Conservation (phyloP, 2,329 filamentous ascomycete genomes). For the Myrmaecium sp. region DNA sequence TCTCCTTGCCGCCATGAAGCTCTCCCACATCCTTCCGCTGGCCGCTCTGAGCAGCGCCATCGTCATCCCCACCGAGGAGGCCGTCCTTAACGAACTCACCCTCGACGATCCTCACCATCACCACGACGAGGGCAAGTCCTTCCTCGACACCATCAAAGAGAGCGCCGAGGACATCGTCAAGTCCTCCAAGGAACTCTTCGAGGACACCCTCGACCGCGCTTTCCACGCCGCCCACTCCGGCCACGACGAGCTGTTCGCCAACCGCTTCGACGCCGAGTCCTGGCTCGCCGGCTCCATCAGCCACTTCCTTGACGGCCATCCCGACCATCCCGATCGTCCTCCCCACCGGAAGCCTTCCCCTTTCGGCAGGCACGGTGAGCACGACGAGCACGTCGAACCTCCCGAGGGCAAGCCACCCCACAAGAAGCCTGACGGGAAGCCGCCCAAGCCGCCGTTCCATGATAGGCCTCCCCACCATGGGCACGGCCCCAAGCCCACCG, state of each 20-base stretch:
- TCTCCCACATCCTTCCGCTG: constrained; percentile 30
- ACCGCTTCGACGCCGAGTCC: constrained; percentile 28
- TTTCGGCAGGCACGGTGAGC: constrained; percentile 7
- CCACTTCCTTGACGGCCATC: constrained; percentile 17
- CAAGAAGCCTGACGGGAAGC: constrained; percentile 12
- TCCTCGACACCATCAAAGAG: constrained; percentile 10
- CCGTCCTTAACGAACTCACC: too few relatives aligned
- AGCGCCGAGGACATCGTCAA: constrained; percentile 17
- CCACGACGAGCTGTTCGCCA: constrained; percentile 25
- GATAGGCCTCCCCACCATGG: constrained; percentile 20
- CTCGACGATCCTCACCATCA: constrained; percentile 25
- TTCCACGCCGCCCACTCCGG: constrained; percentile 20
- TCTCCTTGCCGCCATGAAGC: constrained; percentile 26
- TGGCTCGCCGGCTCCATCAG: constrained; percentile 26
- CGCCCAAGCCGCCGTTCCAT: constrained; percentile 20
- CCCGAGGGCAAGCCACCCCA: constrained; percentile 10
- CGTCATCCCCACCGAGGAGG: constrained; percentile 34
- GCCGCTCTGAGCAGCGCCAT: constrained; percentile 33
- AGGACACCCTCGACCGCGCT: constrained; percentile 25
- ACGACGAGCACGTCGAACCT: constrained; percentile 7
- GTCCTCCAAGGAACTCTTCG: constrained; percentile 22
- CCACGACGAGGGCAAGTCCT: constrained; percentile 11
- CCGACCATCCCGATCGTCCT: constrained; percentile 5
- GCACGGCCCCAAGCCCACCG: constrained; percentile 35
- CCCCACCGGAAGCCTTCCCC: constrained; percentile 4